Evolutionary conservation across 2,329 filamentous ascomycete genomes (phyloP).

Genomic region (Geoglossum cookeanum): DNA sequence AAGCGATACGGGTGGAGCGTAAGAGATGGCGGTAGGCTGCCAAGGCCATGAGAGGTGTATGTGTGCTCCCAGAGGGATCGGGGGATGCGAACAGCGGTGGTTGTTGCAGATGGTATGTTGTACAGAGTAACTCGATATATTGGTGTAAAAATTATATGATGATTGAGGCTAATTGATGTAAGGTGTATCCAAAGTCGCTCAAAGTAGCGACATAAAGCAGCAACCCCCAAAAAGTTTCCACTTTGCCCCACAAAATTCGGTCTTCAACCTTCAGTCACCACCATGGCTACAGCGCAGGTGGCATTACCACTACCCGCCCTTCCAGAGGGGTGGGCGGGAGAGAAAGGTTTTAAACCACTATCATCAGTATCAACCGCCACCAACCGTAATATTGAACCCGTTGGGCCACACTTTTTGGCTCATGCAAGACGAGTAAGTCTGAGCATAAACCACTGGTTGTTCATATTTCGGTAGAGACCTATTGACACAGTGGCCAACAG

Average conservation of each 20-base stretch:
- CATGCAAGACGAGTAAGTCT: constrained; percentile 68
- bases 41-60: constrained; percentile 36
- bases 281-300: constrained; percentile 48
- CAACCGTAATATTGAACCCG: constrained; percentile 81
- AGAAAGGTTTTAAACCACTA: constrained; percentile 82
- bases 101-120: not conserved
- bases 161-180: no score
- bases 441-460: not conserved
- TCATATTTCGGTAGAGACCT: not conserved
- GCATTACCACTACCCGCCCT: constrained; percentile 53
- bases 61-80: not conserved
- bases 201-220: no score
- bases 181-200: no score
- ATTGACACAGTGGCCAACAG: constrained; percentile 18
- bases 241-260: not conserved
- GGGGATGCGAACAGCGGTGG: not conserved
- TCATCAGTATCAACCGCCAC: constrained; percentile 57
- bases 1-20: constrained; percentile 65
- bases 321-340: constrained; percentile 61
- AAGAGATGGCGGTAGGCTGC: constrained; percentile 65
- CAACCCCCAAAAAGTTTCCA: not conserved
- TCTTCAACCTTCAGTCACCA: not conserved
- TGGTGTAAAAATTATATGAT: no score
- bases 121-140: no score
- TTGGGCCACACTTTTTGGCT: constrained; percentile 93